These are phyloP conservation scores for Artemisia argyi DNA, from an alignment of 129 eudicot species.

Conservation along the genomic window DNA sequence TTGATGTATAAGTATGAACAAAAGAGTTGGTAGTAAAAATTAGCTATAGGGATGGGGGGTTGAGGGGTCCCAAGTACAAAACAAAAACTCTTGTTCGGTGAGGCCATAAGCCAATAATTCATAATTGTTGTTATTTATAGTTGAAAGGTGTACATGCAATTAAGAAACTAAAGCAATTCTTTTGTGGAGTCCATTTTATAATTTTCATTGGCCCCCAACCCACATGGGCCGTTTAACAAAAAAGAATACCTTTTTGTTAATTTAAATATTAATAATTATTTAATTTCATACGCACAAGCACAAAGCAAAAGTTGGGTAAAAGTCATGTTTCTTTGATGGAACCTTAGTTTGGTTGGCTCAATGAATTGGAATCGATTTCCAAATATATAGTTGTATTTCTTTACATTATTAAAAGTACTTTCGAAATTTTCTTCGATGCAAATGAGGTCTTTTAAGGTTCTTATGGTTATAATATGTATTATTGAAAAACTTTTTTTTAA, in stretches of 20 bases:
- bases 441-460: neutral
- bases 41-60: conserved; percentile 30
- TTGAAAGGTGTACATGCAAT: conserved; percentile 61
- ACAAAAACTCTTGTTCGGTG: conserved; percentile 41
- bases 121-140: conserved; percentile 49
- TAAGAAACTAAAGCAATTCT: conserved; percentile 52
- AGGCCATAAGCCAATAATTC: conserved; percentile 54
- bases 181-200: conserved; percentile 61
- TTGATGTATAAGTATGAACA: conserved; percentile 30
- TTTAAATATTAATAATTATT: conserved; percentile 7
- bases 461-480: neutral
- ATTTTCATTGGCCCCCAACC: conserved; percentile 62
- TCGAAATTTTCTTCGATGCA: conserved; percentile 16
- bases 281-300: conserved; percentile 18
- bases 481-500: neutral
- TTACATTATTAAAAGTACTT: conserved; percentile 27
- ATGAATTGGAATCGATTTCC: conserved; percentile 34
- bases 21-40: conserved; percentile 34
- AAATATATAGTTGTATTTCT: conserved; percentile 6
- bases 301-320: conserved; percentile 38
- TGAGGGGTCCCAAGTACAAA: conserved; percentile 42
- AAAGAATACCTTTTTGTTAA: conserved; percentile 33
- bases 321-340: conserved; percentile 47
- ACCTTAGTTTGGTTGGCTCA: conserved; percentile 46
- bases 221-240: conserved; percentile 90